A percentile compares a stretch with the other conserved stretches of the same genome.
These are phyloP conservation scores for Camelina hispida DNA, from an alignment of 345 rosid species.

Conservation along the genomic window DNA sequence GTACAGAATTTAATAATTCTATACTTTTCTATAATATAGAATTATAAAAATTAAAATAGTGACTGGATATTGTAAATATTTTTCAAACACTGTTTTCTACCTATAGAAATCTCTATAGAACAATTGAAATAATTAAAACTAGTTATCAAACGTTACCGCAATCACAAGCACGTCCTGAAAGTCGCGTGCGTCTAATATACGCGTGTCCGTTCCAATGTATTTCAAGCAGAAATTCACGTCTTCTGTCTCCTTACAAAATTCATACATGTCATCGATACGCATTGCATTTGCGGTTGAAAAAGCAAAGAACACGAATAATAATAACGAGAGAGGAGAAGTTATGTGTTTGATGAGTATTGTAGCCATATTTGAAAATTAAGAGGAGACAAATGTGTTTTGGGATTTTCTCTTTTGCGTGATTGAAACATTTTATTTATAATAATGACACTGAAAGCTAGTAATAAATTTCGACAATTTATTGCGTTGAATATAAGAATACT, in stretches of 20 bases:
- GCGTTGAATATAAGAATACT: background rate
- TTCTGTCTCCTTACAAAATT: background rate
- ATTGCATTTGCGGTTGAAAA: background rate
- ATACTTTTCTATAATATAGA: no score
- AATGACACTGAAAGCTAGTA: background rate
- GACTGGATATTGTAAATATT: background rate
- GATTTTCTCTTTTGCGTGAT: background rate
- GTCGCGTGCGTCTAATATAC: constrained; percentile 2
- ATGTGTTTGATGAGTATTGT: background rate
- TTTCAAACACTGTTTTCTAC: no score
- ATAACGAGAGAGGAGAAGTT: background rate
- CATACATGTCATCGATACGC: background rate
- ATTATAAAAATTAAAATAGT: background rate
- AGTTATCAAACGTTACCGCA: constrained; percentile 5
- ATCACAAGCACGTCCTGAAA: background rate
- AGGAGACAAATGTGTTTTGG: background rate
- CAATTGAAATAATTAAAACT: background rate
- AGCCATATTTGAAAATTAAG: background rate
- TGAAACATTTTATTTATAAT: background rate
- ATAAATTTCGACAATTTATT: background rate
- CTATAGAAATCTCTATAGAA: background rate
- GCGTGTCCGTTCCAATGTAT: background rate
- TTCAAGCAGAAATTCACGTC: constrained; percentile 3
- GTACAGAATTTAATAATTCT: no score
- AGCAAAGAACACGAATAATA: background rate